Evolutionary conservation across 2,329 filamentous ascomycete genomes (phyloP), one percentile per base, ranked within the genome.

Genomic region (Alternaria metachromatica): DNA sequence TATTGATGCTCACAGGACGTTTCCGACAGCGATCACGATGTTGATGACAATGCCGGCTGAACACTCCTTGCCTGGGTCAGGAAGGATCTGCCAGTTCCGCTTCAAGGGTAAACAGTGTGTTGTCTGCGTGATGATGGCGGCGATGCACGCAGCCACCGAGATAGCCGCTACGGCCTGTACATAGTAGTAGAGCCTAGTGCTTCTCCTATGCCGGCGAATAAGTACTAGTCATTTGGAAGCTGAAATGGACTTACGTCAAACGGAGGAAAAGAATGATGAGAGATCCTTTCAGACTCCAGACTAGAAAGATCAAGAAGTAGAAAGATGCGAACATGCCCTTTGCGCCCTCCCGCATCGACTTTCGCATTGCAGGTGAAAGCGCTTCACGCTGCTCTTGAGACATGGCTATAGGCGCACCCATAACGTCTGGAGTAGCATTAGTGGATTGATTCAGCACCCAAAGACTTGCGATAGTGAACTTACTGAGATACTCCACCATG

Each of bases 61-160:
- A 44, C 18, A 56, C 13, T 57, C 44, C 23, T 57, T 60, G 12
- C 30, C 30, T 13, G 53, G 30, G 1, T 60, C 51, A 33, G 51
- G 51, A 25, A 50, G 51, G n/a, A 56, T 50, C 15, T 50, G 51
- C 51, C 44, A 56, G 9, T 60, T 49, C 3, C 18, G 12, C 25
- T 48, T 28, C 43, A 57, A 44, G 2, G 58, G 58, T 30, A 60
- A 33, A 13, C 58, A 60, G 15, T 60, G 58, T n/a, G 51, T 50
- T 12, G 30, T 50, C 49, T 44, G 51, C 1, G 53, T 60, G 30
- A 50, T 44, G 6, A 56, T 50, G 26, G 44, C 51, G 4, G 57
- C 26, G 10, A 46, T 54, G 0, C n/a, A 60, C 1, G 18, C 25
- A 11, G 44, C 44, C 5, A 60, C 5, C 6, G 58, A 57, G 13